These are phyloP conservation scores for Cylindrotheca fusiformis DNA, from an alignment of 108 stramenopile genomes.

Conservation along the genomic window DNA sequence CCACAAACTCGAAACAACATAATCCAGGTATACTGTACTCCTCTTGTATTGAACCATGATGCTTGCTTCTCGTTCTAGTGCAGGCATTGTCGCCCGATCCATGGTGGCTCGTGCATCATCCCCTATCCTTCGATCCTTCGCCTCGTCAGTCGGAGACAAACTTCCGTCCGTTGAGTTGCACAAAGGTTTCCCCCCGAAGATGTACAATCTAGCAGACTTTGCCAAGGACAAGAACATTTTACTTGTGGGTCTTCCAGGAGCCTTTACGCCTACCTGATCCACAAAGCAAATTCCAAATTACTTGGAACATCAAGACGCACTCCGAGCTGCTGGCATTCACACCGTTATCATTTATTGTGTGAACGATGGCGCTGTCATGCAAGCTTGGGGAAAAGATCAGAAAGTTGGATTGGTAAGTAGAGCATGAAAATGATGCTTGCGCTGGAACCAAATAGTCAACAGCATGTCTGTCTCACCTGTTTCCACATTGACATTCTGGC, in stretches of 20 bases:
- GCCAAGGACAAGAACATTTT: slow-evolving; percentile 51
- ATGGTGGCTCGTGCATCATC: background rate
- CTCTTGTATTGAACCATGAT: too few species aligned
- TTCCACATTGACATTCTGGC: background rate
- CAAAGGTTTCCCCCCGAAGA: slow-evolving; percentile 46
- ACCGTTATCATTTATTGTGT: slow-evolving; percentile 75
- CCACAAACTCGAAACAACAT: too few species aligned
- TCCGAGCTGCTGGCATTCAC: slow-evolving; percentile 47
- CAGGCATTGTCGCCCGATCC: background rate
- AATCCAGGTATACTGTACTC: too few species aligned
- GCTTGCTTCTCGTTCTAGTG: background rate
- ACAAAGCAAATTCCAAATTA: slow-evolving; percentile 78
- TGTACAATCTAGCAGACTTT: slow-evolving; percentile 55
- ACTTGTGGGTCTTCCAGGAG: slow-evolving; percentile 64
- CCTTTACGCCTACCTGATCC: slow-evolving; percentile 62
- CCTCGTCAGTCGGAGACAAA: slow-evolving; percentile 42
- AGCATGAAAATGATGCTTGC: background rate
- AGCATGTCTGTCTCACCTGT: background rate
- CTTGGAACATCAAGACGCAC: slow-evolving; percentile 72
- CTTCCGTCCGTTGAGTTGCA: slow-evolving; percentile 43
- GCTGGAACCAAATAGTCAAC: background rate
- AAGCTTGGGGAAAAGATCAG: slow-evolving; percentile 74
- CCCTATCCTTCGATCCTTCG: slow-evolving; percentile 12
- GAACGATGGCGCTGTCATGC: slow-evolving; percentile 75
- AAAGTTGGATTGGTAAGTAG: slow-evolving; percentile 34